phyloP scores from a whole-genome alignment of 768 basidiomycete genomes.

The Lactifluus volemus region DNA sequence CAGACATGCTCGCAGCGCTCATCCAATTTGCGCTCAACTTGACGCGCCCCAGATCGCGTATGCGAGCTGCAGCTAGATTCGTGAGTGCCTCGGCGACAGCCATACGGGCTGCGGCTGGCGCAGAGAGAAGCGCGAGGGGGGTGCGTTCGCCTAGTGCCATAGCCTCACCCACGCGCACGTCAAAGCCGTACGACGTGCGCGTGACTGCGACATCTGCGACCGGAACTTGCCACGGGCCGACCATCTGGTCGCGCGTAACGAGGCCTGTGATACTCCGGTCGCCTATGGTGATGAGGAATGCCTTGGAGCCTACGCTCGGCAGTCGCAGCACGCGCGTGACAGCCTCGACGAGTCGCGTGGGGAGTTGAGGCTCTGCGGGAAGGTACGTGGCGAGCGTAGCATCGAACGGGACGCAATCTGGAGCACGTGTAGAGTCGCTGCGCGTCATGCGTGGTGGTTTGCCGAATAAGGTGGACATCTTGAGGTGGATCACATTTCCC shows the following conservation, averaged over 20 bases:
- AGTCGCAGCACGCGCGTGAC: slow-evolving; percentile 78
- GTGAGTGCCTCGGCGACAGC: slow-evolving; percentile 91
- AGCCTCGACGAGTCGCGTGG: slow-evolving; percentile 51
- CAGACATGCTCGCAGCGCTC: slow-evolving; percentile 84
- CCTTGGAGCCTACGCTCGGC: slow-evolving; percentile 90
- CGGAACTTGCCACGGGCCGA: slow-evolving; percentile 97
- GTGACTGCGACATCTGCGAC: slow-evolving; percentile 97
- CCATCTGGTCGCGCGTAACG: slow-evolving; percentile 96
- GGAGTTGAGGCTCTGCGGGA: slow-evolving; percentile 32
- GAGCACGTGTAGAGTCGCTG: slow-evolving; percentile 43
- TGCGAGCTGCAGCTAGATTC: slow-evolving; percentile 77
- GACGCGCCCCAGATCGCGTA: slow-evolving; percentile 59
- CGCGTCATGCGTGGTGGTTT: slow-evolving; percentile 91
- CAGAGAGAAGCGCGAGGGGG: slow-evolving; percentile 77
- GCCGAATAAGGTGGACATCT: slow-evolving; percentile 94
- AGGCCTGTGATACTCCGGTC: slow-evolving; percentile 92
- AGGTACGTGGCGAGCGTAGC: slow-evolving; percentile 58
- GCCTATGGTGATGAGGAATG: slow-evolving; percentile 97
- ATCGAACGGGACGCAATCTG: slow-evolving; percentile 54
- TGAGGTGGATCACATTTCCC: slow-evolving; percentile 76
- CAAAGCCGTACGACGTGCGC: slow-evolving; percentile 89
- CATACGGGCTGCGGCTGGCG: slow-evolving; percentile 92
- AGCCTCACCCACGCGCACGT: slow-evolving; percentile 76
- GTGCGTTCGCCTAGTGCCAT: slow-evolving; percentile 99
- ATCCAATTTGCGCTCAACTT: slow-evolving; percentile 99